Evolutionary conservation across 495 filamentous ascomycete species (phyloP), one percentile per base, ranked within the genome.

Genomic region (Sordaria brevicollis): DNA sequence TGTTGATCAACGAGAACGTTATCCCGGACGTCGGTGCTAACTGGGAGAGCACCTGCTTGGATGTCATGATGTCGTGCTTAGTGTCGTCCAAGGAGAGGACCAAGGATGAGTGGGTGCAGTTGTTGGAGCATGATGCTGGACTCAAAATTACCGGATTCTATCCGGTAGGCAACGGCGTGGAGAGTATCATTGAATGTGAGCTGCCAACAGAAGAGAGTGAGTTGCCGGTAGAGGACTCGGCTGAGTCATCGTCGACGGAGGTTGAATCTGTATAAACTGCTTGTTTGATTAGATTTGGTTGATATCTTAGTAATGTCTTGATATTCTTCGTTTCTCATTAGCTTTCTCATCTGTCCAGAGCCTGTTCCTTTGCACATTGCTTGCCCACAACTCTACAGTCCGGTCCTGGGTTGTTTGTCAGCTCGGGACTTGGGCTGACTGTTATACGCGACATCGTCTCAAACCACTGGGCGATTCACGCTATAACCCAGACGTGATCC

Each of bases 1-100:
- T 89, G 34, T 73, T 88, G 67, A 77, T 88, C 29, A 85, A 86
- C 70, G 86, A 88, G 74, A 83, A 82, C 70, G 78, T 88, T 13
- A 76, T 89, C 13, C 81, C 78, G 6, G 78, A 81, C 66, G 73
- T 74, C 69, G 79, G 78, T 3, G 79, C 86, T 3, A 72, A 76
- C 15, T 81, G 81, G 74, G 78, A 77, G 13, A 83, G 84, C 0
- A 76, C 86, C 78, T 66, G 78, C 70, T 70, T 76, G 29, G 80
- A 81, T 57, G 67, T 81, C 19, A 77, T 75, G 68, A 79, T 81
- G 76, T 75, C 79, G 71, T 69, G 71, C 6, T 54, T 78, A 33
- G 41, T 81, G 38, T 71, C 74, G 31, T 70, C 77, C 1, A 71
- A 72, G 39, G 79, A 81, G 73, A 66, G 79, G 67, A 80, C 79